phyloP scores from a whole-genome alignment of 345 rosid genomes.

The Adansonia digitata region DNA sequence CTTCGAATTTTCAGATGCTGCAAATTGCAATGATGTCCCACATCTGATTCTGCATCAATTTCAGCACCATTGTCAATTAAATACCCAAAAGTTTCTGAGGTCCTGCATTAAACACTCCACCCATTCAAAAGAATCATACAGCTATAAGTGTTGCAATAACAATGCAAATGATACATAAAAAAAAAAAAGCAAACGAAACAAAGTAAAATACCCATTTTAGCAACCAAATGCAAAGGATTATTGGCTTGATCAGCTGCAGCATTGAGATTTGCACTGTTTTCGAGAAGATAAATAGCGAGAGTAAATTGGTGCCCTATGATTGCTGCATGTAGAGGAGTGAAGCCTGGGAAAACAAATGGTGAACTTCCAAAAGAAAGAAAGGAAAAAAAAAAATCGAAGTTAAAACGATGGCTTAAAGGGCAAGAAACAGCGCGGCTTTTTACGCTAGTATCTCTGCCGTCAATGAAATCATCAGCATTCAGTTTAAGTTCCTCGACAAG shows the following conservation, averaged over 20 bases:
- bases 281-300: slow-evolving; percentile 4
- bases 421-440: neutral
- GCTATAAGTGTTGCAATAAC: neutral
- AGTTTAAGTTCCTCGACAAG: neutral
- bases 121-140: neutral
- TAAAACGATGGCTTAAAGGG: neutral
- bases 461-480: neutral
- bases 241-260: neutral
- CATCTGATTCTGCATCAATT: neutral
- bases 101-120: neutral
- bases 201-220: neutral
- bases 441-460: neutral
- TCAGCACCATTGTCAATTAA: neutral
- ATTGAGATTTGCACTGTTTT: neutral
- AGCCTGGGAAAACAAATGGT: neutral
- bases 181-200: neutral
- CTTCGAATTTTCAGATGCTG: neutral
- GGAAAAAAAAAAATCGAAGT: neutral
- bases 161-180: neutral
- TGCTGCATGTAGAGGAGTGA: slow-evolving; percentile 2
- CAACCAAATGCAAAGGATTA: neutral
- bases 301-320: neutral
- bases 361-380: neutral
- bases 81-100: neutral
- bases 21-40: neutral